Evolutionary conservation across 768 basidiomycete genomes (phyloP).

Genomic region (Tephrocybe rancida): DNA sequence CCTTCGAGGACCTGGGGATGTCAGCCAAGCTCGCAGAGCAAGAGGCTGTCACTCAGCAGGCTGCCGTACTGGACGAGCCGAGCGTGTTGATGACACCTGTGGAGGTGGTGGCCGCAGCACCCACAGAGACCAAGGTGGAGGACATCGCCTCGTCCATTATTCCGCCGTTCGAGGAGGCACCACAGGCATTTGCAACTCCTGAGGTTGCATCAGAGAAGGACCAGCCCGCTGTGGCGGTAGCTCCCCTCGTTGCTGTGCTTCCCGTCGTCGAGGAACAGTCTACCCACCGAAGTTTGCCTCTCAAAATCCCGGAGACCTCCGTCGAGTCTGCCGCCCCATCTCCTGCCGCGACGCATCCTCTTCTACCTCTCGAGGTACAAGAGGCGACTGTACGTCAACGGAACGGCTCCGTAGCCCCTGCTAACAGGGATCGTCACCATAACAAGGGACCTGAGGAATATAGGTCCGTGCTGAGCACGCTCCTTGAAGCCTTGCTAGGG

Average conservation of each 20-base stretch:
- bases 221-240: neutral
- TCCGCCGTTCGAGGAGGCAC: neutral
- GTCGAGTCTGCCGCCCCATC: constrained; percentile 10
- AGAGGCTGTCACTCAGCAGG: neutral
- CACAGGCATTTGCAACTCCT: neutral
- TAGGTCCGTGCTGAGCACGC: constrained; percentile 7
- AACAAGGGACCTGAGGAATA: constrained; percentile 10
- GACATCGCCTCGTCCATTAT: neutral
- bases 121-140: neutral
- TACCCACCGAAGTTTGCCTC: neutral
- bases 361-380: constrained; percentile 7
- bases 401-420: neutral
- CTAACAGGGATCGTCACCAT: constrained; percentile 2
- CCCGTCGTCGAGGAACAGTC: neutral
- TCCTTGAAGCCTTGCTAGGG: constrained; percentile 3
- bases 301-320: neutral
- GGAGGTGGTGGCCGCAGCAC: neutral
- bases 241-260: neutral
- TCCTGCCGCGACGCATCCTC: constrained; percentile 7
- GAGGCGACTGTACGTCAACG: constrained; percentile 5
- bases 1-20: constrained; percentile 9
- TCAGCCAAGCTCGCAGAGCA: neutral
- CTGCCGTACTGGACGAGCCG: neutral
- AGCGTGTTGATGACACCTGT: neutral
- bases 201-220: neutral